Evolutionary conservation across 768 basidiomycete species (phyloP).

Genomic region (Holtermanniella nyarrowii): DNA sequence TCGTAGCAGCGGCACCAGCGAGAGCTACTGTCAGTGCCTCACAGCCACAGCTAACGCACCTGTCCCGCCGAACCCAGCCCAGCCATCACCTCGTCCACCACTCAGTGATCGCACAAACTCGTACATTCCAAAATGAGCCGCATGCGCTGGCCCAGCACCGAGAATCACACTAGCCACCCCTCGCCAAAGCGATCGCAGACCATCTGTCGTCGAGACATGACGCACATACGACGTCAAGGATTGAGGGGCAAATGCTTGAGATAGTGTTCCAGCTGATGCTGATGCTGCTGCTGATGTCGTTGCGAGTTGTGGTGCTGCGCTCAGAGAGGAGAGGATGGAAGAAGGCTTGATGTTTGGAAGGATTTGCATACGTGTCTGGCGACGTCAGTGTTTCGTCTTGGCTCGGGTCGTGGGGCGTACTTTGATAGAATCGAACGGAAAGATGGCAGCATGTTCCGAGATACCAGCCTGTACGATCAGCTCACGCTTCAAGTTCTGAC

Average conservation of each 20-base stretch:
- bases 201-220: constrained; percentile 81
- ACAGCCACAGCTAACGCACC: constrained; percentile 49
- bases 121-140: constrained; percentile 91
- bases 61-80: constrained; percentile 72
- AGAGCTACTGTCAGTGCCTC: constrained; percentile 49
- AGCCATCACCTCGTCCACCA: constrained; percentile 58
- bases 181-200: constrained; percentile 80
- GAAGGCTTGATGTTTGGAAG: constrained; percentile 47
- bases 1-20: constrained; percentile 88
- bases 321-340: constrained; percentile 5
- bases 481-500: not conserved
- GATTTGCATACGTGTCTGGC: constrained; percentile 97
- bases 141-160: constrained; percentile 96
- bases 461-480: constrained; percentile 68
- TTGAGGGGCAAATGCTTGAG: constrained; percentile 3
- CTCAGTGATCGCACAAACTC: constrained; percentile 88
- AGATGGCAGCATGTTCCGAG: constrained; percentile 98
- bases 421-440: constrained; percentile 96
- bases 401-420: too few species aligned
- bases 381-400: not conserved
- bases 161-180: constrained; percentile 92
- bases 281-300: constrained; percentile 3
- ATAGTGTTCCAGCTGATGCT: constrained; percentile 5
- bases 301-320: constrained; percentile 2
- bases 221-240: constrained; percentile 36